Conservation (phyloP, 306 rosid species). For the Castanea mollissima region DNA sequence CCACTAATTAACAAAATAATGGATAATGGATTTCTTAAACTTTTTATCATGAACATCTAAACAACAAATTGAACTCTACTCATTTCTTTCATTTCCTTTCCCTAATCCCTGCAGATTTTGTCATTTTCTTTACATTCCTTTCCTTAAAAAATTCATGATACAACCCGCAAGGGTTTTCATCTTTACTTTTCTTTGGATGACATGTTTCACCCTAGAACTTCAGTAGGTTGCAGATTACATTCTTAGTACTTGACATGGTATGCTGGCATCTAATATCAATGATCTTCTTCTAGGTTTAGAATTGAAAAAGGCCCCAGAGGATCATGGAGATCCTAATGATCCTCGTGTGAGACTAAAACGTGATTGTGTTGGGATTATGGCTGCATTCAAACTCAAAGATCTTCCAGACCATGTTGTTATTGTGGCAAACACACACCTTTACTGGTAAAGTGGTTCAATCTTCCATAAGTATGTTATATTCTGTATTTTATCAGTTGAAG, state of each 20-base stretch:
- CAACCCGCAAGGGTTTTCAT: not conserved
- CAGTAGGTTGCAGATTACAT: slow-evolving; percentile 6
- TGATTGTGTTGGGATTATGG: slow-evolving; percentile 85
- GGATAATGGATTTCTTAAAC: not conserved
- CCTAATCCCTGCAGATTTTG: too few species aligned
- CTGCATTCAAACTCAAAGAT: slow-evolving; percentile 70
- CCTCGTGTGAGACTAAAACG: slow-evolving; percentile 79
- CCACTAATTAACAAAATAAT: not conserved
- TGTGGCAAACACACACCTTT: slow-evolving; percentile 83
- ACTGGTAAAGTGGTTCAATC: slow-evolving; percentile 52
- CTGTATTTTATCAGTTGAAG: slow-evolving; percentile 10
- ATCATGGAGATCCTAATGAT: slow-evolving; percentile 72
- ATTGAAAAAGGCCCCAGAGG: slow-evolving; percentile 32
- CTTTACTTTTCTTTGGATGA: not conserved
- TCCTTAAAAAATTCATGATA: not conserved
- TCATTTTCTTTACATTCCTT: not conserved
- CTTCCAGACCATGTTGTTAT: slow-evolving; percentile 53
- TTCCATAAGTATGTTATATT: slow-evolving; percentile 3
- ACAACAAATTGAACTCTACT: not conserved
- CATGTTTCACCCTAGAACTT: not conserved
- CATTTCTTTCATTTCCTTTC: not conserved
- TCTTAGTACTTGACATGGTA: slow-evolving; percentile 3
- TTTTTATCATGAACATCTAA: not conserved
- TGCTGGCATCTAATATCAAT: slow-evolving; percentile 18
- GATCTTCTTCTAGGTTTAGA: slow-evolving; percentile 38